phyloP scores from a whole-genome alignment of 345 rosid species.

The Lepidium didymum region DNA sequence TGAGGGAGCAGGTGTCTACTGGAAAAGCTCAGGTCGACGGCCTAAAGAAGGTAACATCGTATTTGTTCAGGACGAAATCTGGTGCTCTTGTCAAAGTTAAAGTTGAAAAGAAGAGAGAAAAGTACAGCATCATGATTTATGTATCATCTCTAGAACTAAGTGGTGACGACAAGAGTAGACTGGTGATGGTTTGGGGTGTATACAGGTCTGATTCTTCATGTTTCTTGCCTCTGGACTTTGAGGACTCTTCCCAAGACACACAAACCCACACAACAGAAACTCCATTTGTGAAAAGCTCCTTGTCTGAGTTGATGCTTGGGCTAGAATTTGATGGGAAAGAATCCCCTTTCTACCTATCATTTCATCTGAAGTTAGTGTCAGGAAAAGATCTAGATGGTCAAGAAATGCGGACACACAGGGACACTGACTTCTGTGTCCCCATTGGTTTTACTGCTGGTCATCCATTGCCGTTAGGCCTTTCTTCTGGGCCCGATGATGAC shows the following conservation, averaged over 20 bases:
- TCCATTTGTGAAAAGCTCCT: slow-evolving; percentile 39
- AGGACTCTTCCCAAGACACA: slow-evolving; percentile 28
- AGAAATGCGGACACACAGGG: slow-evolving; percentile 57
- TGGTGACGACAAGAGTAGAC: slow-evolving; percentile 25
- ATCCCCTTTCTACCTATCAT: slow-evolving; percentile 67
- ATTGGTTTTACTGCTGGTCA: slow-evolving; percentile 64
- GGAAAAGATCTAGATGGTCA: slow-evolving; percentile 17
- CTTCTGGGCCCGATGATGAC: slow-evolving; percentile 51
- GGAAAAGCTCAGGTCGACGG: slow-evolving; percentile 31
- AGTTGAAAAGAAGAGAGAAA: slow-evolving; percentile 45
- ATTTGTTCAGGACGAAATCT: slow-evolving; percentile 59
- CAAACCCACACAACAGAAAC: slow-evolving; percentile 36
- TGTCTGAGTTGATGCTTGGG: slow-evolving; percentile 38
- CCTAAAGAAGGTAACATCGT: slow-evolving; percentile 38
- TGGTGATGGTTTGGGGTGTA: slow-evolving; percentile 62
- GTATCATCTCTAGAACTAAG: slow-evolving; percentile 46
- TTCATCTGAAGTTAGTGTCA: slow-evolving; percentile 47
- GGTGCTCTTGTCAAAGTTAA: slow-evolving; percentile 65
- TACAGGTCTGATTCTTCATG: slow-evolving; percentile 57
- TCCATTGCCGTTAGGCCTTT: slow-evolving; percentile 76
- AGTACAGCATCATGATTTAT: slow-evolving; percentile 46
- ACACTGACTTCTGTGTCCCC: slow-evolving; percentile 62
- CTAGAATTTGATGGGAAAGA: slow-evolving; percentile 66
- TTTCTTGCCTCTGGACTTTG: slow-evolving; percentile 45
- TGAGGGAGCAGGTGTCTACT: slow-evolving; percentile 33